Evolutionary conservation across 2,329 filamentous ascomycete genomes (phyloP).

Genomic region (Orbilia oligospora): DNA sequence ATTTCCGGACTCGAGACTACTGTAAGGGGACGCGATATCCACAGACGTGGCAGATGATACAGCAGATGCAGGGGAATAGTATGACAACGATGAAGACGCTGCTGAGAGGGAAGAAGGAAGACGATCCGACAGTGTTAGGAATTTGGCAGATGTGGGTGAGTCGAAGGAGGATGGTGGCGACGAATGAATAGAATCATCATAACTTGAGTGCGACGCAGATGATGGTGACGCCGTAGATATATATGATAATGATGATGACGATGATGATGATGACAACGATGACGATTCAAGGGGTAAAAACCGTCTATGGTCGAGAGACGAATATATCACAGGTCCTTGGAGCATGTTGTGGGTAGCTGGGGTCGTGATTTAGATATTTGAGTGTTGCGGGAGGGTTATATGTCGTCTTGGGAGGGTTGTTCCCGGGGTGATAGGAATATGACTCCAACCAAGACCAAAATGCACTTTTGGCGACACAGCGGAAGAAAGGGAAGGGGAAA

Average conservation of each 20-base stretch:
- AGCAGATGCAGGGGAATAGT: constrained; percentile 35
- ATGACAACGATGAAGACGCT: constrained; percentile 32
- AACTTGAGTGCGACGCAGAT: constrained; percentile 33
- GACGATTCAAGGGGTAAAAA: constrained; percentile 45
- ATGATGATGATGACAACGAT: constrained; percentile 32
- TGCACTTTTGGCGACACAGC: constrained; percentile 36
- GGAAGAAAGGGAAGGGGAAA: neutral
- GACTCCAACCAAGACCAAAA: constrained; percentile 31
- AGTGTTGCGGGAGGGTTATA: constrained; percentile 1
- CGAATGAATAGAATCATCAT: constrained; percentile 31
- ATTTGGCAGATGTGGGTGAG: constrained; percentile 42
- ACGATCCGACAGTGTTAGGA: constrained; percentile 46
- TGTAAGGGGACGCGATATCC: constrained; percentile 37
- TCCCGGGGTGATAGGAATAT: constrained; percentile 2
- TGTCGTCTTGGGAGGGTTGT: constrained; percentile 7
- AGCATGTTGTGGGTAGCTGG: constrained; percentile 46
- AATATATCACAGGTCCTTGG: constrained; percentile 48
- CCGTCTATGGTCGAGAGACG: constrained; percentile 54
- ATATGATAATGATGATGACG: constrained; percentile 33
- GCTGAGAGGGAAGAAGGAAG: constrained; percentile 35
- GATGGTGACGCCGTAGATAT: constrained; percentile 34
- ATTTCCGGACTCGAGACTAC: constrained; percentile 16
- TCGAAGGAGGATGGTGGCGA: constrained; percentile 58
- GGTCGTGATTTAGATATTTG: constrained; percentile 11
- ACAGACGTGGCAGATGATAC: constrained; percentile 48